These are phyloP conservation scores for Pseudisothecium myosuroides DNA, from an alignment of 225 moss, liverwort and hornwort species.

Conservation along the genomic window DNA sequence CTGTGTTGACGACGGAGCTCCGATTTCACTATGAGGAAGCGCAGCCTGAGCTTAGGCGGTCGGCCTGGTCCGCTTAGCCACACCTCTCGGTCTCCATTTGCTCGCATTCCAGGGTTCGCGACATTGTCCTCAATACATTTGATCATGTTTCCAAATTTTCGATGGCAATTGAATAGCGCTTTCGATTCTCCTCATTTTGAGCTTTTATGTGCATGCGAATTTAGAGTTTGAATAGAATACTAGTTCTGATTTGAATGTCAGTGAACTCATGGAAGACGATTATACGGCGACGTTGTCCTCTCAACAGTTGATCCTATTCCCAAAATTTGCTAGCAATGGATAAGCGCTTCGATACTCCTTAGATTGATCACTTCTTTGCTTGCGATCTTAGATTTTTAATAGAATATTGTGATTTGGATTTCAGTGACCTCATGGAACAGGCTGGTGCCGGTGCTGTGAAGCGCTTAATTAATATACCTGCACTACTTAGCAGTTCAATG, in stretches of 20 bases:
- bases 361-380: background rate
- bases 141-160: background rate
- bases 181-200: background rate
- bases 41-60: constrained; percentile 12
- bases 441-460: background rate
- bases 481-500: background rate
- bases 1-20: background rate
- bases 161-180: background rate
- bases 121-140: background rate
- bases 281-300: background rate
- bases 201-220: background rate
- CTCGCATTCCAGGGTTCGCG: constrained; percentile 18
- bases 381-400: background rate
- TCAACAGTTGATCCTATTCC: background rate
- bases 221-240: background rate
- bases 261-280: background rate
- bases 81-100: background rate
- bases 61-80: constrained; percentile 22
- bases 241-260: background rate
- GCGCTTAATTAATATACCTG: background rate
- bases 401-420: no score
- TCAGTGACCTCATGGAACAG: background rate
- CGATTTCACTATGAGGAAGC: constrained; percentile 15
- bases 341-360: background rate
- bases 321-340: background rate